Evolutionary conservation across 495 filamentous ascomycete species (phyloP).

Genomic region (Neurospora sp.): DNA sequence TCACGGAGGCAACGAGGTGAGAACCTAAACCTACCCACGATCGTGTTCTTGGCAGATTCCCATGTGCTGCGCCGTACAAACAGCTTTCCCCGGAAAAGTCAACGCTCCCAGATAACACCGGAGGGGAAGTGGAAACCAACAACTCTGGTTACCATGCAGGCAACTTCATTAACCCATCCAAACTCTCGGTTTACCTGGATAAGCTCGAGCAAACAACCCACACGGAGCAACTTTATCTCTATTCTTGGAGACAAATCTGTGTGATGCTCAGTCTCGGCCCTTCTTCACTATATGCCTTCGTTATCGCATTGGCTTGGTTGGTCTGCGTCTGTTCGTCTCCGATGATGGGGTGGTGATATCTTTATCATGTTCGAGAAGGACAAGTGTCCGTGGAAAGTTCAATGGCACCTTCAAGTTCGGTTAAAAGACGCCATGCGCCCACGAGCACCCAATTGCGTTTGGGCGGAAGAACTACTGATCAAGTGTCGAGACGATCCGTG

Average conservation of each 20-base stretch:
- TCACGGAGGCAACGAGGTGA: not conserved
- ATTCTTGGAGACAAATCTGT: slow-evolving; percentile 7
- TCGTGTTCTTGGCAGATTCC: not conserved
- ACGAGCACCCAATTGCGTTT: not conserved
- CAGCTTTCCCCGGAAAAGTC: not conserved
- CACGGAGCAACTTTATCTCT: slow-evolving; percentile 14
- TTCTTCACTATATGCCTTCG: not conserved
- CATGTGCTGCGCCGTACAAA: not conserved
- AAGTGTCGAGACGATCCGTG: not conserved
- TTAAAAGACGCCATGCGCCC: not conserved
- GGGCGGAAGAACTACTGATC: not conserved
- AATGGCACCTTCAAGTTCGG: not conserved
- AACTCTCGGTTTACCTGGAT: slow-evolving; percentile 15
- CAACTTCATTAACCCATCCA: not conserved
- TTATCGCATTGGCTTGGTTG: not conserved
- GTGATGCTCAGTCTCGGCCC: not conserved
- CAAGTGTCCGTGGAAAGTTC: not conserved
- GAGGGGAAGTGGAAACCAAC: not conserved
- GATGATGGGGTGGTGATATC: not conserved
- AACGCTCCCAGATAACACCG: not conserved
- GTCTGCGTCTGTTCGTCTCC: not conserved
- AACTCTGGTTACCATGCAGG: too few relatives aligned
- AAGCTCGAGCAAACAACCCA: not conserved
- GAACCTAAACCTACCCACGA: not conserved
- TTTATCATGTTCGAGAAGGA: not conserved